These are phyloP conservation scores for Quercus lobata DNA, from an alignment of 331 rosid species.

Conservation along the genomic window DNA sequence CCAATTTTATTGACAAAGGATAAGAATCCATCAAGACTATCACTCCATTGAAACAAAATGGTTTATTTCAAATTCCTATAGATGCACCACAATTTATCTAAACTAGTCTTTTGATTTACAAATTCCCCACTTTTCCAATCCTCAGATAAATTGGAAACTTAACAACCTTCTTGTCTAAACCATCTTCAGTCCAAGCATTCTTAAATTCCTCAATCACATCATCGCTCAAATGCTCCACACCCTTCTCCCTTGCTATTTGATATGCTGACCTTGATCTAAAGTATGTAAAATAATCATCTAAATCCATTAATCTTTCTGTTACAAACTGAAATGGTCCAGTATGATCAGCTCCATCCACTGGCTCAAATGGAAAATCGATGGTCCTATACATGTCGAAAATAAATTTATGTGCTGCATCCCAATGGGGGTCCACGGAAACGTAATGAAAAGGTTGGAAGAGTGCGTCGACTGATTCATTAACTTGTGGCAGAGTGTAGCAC, in stretches of 20 bases:
- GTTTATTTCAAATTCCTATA: not conserved
- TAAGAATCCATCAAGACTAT: not conserved
- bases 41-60: not conserved
- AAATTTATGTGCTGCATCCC: constrained; percentile 42
- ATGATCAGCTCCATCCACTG: constrained; percentile 45
- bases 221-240: constrained; percentile 58
- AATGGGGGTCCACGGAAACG: constrained; percentile 23
- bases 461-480: constrained; percentile 30
- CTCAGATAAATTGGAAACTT: constrained; percentile 54
- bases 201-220: constrained; percentile 40
- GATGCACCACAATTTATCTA: no score
- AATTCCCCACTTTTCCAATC: constrained; percentile 55
- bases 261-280: constrained; percentile 72
- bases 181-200: constrained; percentile 59
- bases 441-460: constrained; percentile 32
- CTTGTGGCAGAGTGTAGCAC: constrained; percentile 60
- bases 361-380: constrained; percentile 71
- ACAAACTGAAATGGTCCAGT: constrained; percentile 69
- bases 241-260: constrained; percentile 63
- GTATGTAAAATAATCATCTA: constrained; percentile 43
- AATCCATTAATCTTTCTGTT: constrained; percentile 43
- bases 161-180: constrained; percentile 29
- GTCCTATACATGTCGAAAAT: constrained; percentile 45
- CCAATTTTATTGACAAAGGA: not conserved
- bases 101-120: not conserved